phyloP scores from a whole-genome alignment of 2,329 filamentous ascomycete species.

The Emmonsiellopsis sp. region DNA sequence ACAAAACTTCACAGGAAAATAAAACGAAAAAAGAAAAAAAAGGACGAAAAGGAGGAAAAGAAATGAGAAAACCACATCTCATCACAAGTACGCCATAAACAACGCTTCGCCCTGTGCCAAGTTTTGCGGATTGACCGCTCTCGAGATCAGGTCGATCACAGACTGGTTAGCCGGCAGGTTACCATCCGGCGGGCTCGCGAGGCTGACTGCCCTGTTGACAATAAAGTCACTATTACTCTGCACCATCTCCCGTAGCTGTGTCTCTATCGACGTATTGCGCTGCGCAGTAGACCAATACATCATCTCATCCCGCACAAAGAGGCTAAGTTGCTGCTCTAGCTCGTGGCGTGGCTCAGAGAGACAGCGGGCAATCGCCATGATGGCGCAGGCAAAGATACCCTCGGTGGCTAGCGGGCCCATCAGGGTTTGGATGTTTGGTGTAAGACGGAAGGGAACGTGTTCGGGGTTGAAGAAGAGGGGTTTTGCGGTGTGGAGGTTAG shows the following conservation, averaged over 20 bases:
- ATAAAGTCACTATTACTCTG: constrained; percentile 82
- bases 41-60: constrained; percentile 5
- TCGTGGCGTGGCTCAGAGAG: constrained; percentile 73
- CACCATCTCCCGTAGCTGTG: constrained; percentile 67
- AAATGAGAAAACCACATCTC: constrained; percentile 1
- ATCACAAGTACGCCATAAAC: constrained; percentile 91
- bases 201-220: constrained; percentile 76
- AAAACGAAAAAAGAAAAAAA: constrained; percentile 11
- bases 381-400: constrained; percentile 85
- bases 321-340: constrained; percentile 85
- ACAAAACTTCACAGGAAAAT: constrained; percentile 3
- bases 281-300: constrained; percentile 88
- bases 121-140: constrained; percentile 84
- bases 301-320: constrained; percentile 97
- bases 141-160: constrained; percentile 86
- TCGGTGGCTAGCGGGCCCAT: constrained; percentile 95
- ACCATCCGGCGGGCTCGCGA: constrained; percentile 65
- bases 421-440: constrained; percentile 87
- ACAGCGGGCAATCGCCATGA: constrained; percentile 94
- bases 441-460: constrained; percentile 92
- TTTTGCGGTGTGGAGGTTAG: constrained; percentile 72
- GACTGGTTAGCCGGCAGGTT: constrained; percentile 94
- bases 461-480: constrained; percentile 93
- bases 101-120: constrained; percentile 80
- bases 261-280: constrained; percentile 53